Conservation (phyloP, 164 flowering plant species). For the Pachysandra terminalis region DNA sequence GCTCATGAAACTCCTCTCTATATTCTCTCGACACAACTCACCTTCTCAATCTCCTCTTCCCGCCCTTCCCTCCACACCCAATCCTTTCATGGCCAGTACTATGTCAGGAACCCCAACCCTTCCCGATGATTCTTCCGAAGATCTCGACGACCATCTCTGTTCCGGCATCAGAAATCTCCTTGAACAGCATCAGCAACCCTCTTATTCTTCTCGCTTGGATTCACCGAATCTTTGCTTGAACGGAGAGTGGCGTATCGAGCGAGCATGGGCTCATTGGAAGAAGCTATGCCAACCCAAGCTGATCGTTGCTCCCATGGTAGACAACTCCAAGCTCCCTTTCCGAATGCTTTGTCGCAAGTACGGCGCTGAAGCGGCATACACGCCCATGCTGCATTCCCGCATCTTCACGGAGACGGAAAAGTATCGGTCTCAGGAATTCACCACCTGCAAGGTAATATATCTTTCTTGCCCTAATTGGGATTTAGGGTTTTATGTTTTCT, state of each 20-base stretch:
- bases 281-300: slow-evolving; percentile 70
- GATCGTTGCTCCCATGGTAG: slow-evolving; percentile 98
- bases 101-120: slow-evolving; percentile 14
- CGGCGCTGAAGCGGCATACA: slow-evolving; percentile 92
- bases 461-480: not conserved
- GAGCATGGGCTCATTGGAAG: slow-evolving; percentile 95
- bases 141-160: slow-evolving; percentile 34
- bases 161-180: slow-evolving; percentile 9
- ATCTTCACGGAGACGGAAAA: slow-evolving; percentile 76
- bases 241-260: slow-evolving; percentile 47
- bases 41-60: not conserved
- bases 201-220: slow-evolving; percentile 11
- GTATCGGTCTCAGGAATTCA: slow-evolving; percentile 68
- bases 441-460: slow-evolving; percentile 69
- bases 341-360: slow-evolving; percentile 89
- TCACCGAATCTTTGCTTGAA: slow-evolving; percentile 30
- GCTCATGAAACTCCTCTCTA: slow-evolving; percentile 25
- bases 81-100: slow-evolving; percentile 31
- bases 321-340: slow-evolving; percentile 92
- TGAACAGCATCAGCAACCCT: slow-evolving; percentile 1
- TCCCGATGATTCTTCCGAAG: slow-evolving; percentile 19
- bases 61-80: slow-evolving; percentile 2
- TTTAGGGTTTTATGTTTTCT: not conserved
- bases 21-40: slow-evolving; percentile 4
- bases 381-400: slow-evolving; percentile 94